phyloP scores from a whole-genome alignment of 495 filamentous ascomycete genomes.

The Lasiosphaeria miniovina region DNA sequence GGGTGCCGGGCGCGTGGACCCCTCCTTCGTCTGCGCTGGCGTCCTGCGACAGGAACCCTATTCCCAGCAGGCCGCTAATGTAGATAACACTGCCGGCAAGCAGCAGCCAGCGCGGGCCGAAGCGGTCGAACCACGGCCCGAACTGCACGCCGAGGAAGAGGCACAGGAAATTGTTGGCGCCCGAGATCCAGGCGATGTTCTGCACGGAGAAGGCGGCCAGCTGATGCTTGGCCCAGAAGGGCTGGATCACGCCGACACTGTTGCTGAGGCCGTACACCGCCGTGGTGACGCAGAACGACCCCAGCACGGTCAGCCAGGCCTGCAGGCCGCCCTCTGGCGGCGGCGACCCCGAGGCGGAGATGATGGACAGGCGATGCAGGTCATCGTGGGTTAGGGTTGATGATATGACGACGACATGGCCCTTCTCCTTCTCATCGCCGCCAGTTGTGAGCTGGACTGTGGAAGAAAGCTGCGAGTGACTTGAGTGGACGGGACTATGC shows the following conservation, averaged over 20 bases:
- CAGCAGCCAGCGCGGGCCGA: constrained; percentile 29
- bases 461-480: not conserved
- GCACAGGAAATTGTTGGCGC: constrained; percentile 47
- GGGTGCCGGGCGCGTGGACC: not conserved
- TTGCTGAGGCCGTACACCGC: constrained; percentile 39
- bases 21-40: not conserved
- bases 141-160: constrained; percentile 50
- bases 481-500: not conserved
- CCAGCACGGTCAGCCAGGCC: constrained; percentile 37
- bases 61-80: constrained; percentile 3
- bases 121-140: constrained; percentile 54
- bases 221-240: constrained; percentile 38
- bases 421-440: not conserved
- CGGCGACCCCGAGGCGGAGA: not conserved
- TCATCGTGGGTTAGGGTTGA: not conserved
- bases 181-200: constrained; percentile 36
- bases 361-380: not conserved
- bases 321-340: constrained; percentile 39
- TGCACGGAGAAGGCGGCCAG: constrained; percentile 20
- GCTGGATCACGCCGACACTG: constrained; percentile 46
- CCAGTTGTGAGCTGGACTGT: not conserved
- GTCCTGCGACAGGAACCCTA: constrained; percentile 6
- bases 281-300: constrained; percentile 31
- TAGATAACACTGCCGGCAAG: constrained; percentile 10
- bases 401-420: not conserved